Evolutionary conservation across 2,329 filamentous ascomycete genomes (phyloP), one percentile per base, ranked within the genome.

Genomic region (Triangularia setosa): DNA sequence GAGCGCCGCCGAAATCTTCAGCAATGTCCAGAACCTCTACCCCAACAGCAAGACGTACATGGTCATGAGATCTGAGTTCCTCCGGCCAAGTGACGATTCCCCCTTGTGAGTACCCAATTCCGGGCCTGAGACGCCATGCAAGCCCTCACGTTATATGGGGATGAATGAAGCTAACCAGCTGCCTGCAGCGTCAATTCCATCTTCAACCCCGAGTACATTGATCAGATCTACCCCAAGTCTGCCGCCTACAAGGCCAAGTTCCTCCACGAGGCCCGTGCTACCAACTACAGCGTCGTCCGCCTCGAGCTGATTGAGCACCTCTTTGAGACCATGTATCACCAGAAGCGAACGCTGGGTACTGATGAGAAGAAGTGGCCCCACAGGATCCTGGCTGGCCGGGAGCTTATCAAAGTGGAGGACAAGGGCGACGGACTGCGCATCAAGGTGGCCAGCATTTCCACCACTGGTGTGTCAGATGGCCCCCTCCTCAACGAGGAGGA

Each of bases 241-340:
- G 79, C 87, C 1, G 80, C 82, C 54, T 81, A 88, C 66, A 90
- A 93, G 58, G 79, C 83, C 64, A 76, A 77, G 67, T 73, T 86
- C 30, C 75, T 97, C 60, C 79, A 82, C 16, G 87, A 88, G 60
- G 91, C 96, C 70, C 89, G 90, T 65, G 88, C 87, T 28, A 98
- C 94, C 66, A 98, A 98, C 80, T 98, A 98, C 76, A 91, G 92
- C 60, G 94, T 98, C 4, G 94, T 99, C 3, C 88, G 94, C 7
- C 84, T 97, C n/a, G 87, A 92, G 69, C 85, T 98, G 59, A 91
- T 98, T 64, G 94, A 98, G 76, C 86, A 89, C 64, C 85, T 98
- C 28, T 98, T 96, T 77, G 88, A 94, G 76, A 86, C 86, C 63
- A 88, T 97, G 79, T 98, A 98, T 78, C 84, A 92, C 63, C 94